Base-by-base conservation (phyloP, 1,284 basidiomycete genomes). In the Fistulinella staudtii region DNA sequence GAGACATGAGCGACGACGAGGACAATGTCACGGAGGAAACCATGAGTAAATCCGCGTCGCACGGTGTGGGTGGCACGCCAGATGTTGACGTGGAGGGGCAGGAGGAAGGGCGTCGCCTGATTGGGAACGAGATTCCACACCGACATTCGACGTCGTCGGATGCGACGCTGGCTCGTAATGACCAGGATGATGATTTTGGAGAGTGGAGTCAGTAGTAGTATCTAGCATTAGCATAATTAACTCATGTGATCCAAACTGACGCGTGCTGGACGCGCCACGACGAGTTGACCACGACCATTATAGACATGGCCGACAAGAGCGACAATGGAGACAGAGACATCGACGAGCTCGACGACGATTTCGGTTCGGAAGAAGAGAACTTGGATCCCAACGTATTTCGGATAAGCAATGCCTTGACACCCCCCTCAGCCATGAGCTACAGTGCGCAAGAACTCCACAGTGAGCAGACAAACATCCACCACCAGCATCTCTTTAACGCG, bases 1-100 rank as follows among this genome's bases (percentile, higher is more conserved):
- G 84, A 3, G 77, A 84, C 18, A 73, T 64, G 15, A 82, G 77
- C 47, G 85, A 85, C 44, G 79, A 78, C 13, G 78, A 82, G 15
- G 73, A 74, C 10, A 58, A 51, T 5, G 39, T 34, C 3, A 8
- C 54, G 24, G 31, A 25, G n/a, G 49, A 43, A 4, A 30, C 24
- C 21, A 11, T 22, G n/a, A 29, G 25, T 14, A 56, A 52, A 17
- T 46, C 53, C 46, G 41, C 21, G 3, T 46, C 44, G 37, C 56
- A 29, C 34, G 54, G 41, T 39, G 52, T 53, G 38, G 43, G 40
- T 39, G 44, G 37, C 2, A 27, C 28, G 4, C 36, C 22, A 15
- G 36, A 27, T 2, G 17, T 35, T 2, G 40, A 20, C 23, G 29
- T 23, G 10, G 47, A 43, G 20, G 45, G 24, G 15, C 17, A 23